A percentile compares a stretch with the other conserved stretches of the same genome.
Conservation (phyloP, 78 protist genomes). For the Dictyostelium firmibasis region DNA sequence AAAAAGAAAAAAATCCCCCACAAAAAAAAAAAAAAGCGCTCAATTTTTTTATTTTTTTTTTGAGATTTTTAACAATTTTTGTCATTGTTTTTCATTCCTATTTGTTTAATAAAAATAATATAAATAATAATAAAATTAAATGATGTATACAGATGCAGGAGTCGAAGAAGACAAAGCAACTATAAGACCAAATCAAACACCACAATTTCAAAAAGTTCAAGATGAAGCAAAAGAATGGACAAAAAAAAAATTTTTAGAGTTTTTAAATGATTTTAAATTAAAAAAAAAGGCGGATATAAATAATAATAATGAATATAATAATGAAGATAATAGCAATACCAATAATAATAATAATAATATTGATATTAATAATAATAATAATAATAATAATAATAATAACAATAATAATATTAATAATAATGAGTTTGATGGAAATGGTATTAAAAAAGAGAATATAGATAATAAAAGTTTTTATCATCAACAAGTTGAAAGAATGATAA, state of each 20-base stretch:
- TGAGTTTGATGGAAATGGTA: neutral
- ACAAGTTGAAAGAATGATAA: conserved; percentile 15
- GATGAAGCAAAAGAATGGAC: conserved; percentile 3
- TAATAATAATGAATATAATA: neutral
- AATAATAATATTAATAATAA: neutral
- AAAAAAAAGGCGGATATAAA: neutral
- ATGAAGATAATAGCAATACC: too few relatives aligned
- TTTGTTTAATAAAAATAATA: neutral
- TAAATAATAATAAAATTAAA: neutral
- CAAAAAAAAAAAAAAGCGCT: too few relatives aligned
- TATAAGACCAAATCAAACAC: neutral
- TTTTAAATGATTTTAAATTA: conserved; percentile 2
- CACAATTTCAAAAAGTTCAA: neutral
- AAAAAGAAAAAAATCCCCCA: too few relatives aligned
- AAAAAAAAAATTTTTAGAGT: neutral
- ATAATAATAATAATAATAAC: neutral
- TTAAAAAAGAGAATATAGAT: neutral
- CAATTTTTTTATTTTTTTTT: too few relatives aligned
- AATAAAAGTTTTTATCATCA: neutral
- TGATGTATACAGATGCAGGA: neutral
- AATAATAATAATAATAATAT: neutral
- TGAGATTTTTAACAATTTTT: too few relatives aligned
- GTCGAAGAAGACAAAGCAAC: neutral
- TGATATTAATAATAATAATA: too few relatives aligned
- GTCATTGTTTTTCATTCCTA: neutral